phyloP scores from a whole-genome alignment of 2,329 filamentous ascomycete species.

The Rosellinia necatrix region DNA sequence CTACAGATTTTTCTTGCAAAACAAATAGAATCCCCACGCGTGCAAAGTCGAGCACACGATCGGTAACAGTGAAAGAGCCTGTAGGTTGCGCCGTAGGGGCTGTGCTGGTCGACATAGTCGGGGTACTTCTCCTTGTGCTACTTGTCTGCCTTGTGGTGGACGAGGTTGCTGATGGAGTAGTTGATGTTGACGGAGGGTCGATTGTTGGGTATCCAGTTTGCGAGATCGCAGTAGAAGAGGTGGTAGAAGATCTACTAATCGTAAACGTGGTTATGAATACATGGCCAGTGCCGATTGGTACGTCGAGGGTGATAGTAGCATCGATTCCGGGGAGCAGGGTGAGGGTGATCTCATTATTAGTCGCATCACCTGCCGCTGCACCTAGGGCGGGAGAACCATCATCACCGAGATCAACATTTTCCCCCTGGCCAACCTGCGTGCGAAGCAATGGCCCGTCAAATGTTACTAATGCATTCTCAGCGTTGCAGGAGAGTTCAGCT shows the following conservation, averaged over 20 bases:
- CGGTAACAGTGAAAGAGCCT: slow-evolving; percentile 53
- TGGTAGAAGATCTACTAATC: slow-evolving; percentile 18
- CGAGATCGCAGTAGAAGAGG: slow-evolving; percentile 25
- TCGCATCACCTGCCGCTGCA: slow-evolving; percentile 27
- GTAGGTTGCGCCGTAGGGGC: slow-evolving; percentile 34
- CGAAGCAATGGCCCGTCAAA: slow-evolving; percentile 66
- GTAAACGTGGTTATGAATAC: slow-evolving; percentile 42
- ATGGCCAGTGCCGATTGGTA: slow-evolving; percentile 31
- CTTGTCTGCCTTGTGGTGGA: slow-evolving; percentile 16
- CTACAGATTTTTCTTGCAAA: slow-evolving; percentile 58
- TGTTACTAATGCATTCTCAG: slow-evolving; percentile 85
- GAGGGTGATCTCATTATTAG: slow-evolving; percentile 44
- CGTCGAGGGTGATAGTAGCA: slow-evolving; percentile 41
- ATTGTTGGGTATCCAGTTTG: slow-evolving; percentile 31
- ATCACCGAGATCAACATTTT: slow-evolving; percentile 34
- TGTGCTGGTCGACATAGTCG: slow-evolving; percentile 17
- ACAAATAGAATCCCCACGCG: slow-evolving; percentile 66
- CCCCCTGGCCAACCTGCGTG: slow-evolving; percentile 37
- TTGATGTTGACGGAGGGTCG: slow-evolving; percentile 28
- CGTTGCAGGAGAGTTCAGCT: slow-evolving; percentile 76
- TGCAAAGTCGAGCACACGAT: slow-evolving; percentile 66
- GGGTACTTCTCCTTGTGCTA: slow-evolving; percentile 24
- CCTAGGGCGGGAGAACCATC: slow-evolving; percentile 30
- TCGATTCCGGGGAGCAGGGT: slow-evolving; percentile 40
- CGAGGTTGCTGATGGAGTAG: slow-evolving; percentile 34